Percentiles rank a stretch among this genome's conserved stretches.
Conservation (phyloP, 129 eudicot species). For the Silybum marianum region DNA sequence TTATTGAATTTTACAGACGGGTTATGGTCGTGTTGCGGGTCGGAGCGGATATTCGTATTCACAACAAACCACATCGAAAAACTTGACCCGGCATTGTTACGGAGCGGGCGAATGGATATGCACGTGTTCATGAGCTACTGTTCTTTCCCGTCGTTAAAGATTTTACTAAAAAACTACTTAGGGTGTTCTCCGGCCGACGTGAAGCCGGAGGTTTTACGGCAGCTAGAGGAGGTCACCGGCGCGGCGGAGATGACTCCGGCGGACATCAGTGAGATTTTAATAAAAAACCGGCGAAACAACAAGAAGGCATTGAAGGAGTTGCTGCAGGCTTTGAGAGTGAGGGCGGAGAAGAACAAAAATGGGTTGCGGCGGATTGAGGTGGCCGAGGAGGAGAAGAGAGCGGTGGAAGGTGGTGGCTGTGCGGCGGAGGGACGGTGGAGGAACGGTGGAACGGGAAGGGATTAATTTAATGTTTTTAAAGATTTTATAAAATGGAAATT, state of each 20-base stretch:
- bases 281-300: slow-evolving; percentile 70
- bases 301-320: slow-evolving; percentile 64
- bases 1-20: slow-evolving; percentile 90
- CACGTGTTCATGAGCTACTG: slow-evolving; percentile 83
- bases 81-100: slow-evolving; percentile 92
- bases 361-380: not conserved
- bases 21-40: slow-evolving; percentile 93
- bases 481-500: no score
- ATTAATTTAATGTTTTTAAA: slow-evolving; percentile 22
- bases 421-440: slow-evolving; percentile 18
- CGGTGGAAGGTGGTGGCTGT: slow-evolving; percentile 44
- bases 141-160: slow-evolving; percentile 53
- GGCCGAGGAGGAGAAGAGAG: slow-evolving; percentile 70
- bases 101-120: slow-evolving; percentile 98
- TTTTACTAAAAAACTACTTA: slow-evolving; percentile 66
- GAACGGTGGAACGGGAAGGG: slow-evolving; percentile 16
- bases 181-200: slow-evolving; percentile 58
- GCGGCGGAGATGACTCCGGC: slow-evolving; percentile 88
- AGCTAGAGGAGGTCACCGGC: slow-evolving; percentile 49
- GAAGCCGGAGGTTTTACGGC: slow-evolving; percentile 26
- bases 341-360: slow-evolving; percentile 44
- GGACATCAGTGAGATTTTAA: slow-evolving; percentile 82
- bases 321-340: slow-evolving; percentile 49
- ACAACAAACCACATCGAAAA: slow-evolving; percentile 90
- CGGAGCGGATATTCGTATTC: slow-evolving; percentile 91